phyloP scores from a whole-genome alignment of 164 flowering plant species.

The Dillenia turbinata region DNA sequence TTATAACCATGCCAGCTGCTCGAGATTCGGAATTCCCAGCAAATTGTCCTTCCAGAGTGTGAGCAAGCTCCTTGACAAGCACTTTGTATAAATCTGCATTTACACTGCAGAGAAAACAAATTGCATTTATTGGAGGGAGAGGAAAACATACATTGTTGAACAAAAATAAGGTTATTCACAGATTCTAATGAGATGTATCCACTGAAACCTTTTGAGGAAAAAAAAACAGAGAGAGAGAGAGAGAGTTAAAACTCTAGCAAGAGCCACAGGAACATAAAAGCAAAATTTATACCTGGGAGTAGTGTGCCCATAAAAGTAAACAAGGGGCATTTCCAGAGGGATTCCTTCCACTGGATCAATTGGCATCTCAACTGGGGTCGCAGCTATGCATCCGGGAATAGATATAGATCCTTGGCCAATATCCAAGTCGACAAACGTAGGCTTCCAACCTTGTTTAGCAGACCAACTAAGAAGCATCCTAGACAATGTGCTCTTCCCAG shows the following conservation, averaged over 20 bases:
- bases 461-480: slow-evolving; percentile 97
- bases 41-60: slow-evolving; percentile 72
- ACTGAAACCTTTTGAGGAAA: no score
- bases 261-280: not conserved
- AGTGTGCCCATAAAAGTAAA: slow-evolving; percentile 80
- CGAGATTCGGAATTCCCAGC: slow-evolving; percentile 76
- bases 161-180: no score
- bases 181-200: no score
- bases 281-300: slow-evolving; percentile 61
- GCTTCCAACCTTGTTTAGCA: slow-evolving; percentile 96
- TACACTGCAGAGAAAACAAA: slow-evolving; percentile 38
- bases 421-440: slow-evolving; percentile 91
- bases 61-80: slow-evolving; percentile 87
- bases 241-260: not conserved
- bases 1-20: slow-evolving; percentile 97
- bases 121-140: not conserved
- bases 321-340: slow-evolving; percentile 95
- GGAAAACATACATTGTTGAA: no score
- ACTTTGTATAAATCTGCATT: slow-evolving; percentile 81
- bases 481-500: slow-evolving; percentile 85
- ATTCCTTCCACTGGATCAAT: slow-evolving; percentile 97
- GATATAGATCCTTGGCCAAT: slow-evolving; percentile 95
- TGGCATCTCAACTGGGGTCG: slow-evolving; percentile 92
- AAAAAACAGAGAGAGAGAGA: no score
- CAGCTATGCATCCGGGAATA: slow-evolving; percentile 79